These are phyloP conservation scores for Colletotrichum horii DNA, from an alignment of 2,329 filamentous ascomycete genomes.

Conservation along the genomic window DNA sequence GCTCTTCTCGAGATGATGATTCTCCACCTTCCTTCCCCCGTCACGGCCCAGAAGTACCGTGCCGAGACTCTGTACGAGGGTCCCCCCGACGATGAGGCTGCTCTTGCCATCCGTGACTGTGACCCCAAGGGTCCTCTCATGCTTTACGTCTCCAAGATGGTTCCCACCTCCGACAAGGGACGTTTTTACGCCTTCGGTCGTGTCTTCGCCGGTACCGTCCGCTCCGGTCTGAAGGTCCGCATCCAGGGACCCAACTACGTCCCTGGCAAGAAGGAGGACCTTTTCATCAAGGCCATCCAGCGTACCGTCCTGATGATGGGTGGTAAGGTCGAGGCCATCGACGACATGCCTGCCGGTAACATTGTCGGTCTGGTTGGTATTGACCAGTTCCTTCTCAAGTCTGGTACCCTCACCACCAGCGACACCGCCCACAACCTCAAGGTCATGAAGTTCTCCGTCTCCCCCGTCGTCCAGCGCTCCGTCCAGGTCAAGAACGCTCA, in stretches of 20 bases:
- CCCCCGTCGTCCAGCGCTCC: conserved; percentile 96
- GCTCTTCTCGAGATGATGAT: conserved; percentile 99
- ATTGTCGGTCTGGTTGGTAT: conserved; percentile 99
- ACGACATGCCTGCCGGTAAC: conserved; percentile 99
- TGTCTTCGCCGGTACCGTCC: conserved; percentile 99
- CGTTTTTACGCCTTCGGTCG: conserved; percentile 99
- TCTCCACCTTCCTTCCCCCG: conserved; percentile 95
- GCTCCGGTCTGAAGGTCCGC: conserved; percentile 98
- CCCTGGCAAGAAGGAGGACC: conserved; percentile 97
- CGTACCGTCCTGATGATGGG: conserved; percentile 99
- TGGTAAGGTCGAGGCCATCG: conserved; percentile 97
- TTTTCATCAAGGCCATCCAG: conserved; percentile 99
- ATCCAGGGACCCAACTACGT: conserved; percentile 99
- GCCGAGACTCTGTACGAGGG: conserved; percentile 98
- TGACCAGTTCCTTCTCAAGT: conserved; percentile 99
- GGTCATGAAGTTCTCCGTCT: conserved; percentile 99
- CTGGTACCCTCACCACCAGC: conserved; percentile 96
- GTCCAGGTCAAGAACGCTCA: conserved; percentile 99
- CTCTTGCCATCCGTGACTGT: conserved; percentile 97
- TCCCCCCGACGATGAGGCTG: conserved; percentile 88
- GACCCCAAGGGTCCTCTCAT: conserved; percentile 98
- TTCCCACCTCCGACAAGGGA: conserved; percentile 98
- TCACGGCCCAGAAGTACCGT: conserved; percentile 97
- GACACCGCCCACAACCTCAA: conserved; percentile 99
- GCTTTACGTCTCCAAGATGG: conserved; percentile 99